Percentiles rank a stretch among this genome's conserved stretches.
Conservation (phyloP, 345 rosid genomes). For the Pistacia integerrima region DNA sequence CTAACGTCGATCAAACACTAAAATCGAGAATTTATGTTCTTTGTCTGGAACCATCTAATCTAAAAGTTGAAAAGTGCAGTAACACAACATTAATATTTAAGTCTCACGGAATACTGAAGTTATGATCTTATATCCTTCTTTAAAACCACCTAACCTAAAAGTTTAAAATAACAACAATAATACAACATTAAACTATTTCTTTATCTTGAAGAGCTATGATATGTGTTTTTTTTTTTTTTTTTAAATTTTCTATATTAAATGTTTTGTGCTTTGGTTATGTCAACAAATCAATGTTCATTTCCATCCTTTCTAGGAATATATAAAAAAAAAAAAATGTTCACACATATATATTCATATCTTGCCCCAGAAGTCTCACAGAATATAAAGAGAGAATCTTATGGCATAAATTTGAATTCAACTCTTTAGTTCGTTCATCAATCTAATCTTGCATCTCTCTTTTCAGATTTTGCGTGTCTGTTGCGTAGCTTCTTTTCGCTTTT, state of each 20-base stretch:
- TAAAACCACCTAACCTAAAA: too few relatives aligned
- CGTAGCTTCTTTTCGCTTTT: constrained; percentile 13
- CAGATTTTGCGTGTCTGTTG: constrained; percentile 22
- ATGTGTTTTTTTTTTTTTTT: too few relatives aligned
- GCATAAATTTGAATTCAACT: constrained; percentile 33
- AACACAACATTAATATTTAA: too few relatives aligned
- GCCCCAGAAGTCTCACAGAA: constrained; percentile 55
- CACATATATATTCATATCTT: constrained; percentile 45
- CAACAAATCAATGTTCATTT: constrained; percentile 44
- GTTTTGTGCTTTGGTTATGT: constrained; percentile 35
- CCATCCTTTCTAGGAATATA: constrained; percentile 55
- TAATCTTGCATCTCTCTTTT: constrained; percentile 28
- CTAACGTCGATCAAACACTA: too few relatives aligned
- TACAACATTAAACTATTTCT: too few relatives aligned
- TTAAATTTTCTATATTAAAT: neutral
- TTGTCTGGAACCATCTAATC: too few relatives aligned
- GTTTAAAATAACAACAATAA: too few relatives aligned
- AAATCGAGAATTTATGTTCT: too few relatives aligned
- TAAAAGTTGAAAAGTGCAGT: too few relatives aligned
- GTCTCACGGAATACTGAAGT: too few relatives aligned
- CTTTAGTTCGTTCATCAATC: constrained; percentile 11
- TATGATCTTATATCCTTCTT: too few relatives aligned
- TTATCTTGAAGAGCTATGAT: neutral
- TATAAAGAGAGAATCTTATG: constrained; percentile 35
- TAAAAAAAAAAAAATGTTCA: constrained; percentile 18